These are phyloP conservation scores for Anthoceros angustus DNA, from an alignment of 225 moss, liverwort and hornwort species.

Conservation along the genomic window DNA sequence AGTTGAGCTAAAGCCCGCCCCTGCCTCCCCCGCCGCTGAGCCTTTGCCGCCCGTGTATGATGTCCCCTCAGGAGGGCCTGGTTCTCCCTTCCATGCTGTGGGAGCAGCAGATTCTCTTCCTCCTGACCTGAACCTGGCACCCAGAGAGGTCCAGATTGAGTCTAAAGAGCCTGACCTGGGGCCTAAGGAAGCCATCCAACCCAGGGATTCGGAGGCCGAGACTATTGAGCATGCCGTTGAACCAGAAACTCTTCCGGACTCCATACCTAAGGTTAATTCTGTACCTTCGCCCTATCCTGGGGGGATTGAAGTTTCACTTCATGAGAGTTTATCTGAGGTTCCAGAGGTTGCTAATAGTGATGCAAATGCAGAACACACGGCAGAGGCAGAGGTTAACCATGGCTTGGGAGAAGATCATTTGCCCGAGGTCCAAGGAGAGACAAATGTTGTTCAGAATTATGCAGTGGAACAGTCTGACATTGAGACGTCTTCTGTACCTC, in stretches of 20 bases:
- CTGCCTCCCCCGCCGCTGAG: slow-evolving; percentile 7
- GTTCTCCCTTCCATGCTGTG: neutral
- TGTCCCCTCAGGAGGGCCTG: neutral
- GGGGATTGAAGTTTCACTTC: slow-evolving; percentile 5
- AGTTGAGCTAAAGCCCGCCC: slow-evolving; percentile 9
- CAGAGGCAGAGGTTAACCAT: slow-evolving; percentile 2
- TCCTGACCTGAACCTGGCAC: neutral
- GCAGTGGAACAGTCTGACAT: neutral
- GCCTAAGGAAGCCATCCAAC: neutral
- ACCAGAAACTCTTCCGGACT: slow-evolving; percentile 1
- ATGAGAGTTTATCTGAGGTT: slow-evolving; percentile 5
- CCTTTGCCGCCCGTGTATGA: neutral
- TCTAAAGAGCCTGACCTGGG: neutral
- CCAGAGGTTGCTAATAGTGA: slow-evolving; percentile 6
- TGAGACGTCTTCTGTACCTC: too few species aligned
- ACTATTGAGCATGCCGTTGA: slow-evolving; percentile 1
- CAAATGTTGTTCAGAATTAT: neutral
- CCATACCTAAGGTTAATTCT: slow-evolving; percentile 3
- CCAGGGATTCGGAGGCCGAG: neutral
- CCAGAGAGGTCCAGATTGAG: neutral
- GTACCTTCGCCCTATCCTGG: slow-evolving; percentile 5
- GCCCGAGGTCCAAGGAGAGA: neutral
- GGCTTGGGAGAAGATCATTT: slow-evolving; percentile 1
- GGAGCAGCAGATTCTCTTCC: neutral
- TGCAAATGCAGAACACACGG: slow-evolving; percentile 3